Base-by-base conservation (phyloP, 306 rosid species). In the Quillaja saponaria region DNA sequence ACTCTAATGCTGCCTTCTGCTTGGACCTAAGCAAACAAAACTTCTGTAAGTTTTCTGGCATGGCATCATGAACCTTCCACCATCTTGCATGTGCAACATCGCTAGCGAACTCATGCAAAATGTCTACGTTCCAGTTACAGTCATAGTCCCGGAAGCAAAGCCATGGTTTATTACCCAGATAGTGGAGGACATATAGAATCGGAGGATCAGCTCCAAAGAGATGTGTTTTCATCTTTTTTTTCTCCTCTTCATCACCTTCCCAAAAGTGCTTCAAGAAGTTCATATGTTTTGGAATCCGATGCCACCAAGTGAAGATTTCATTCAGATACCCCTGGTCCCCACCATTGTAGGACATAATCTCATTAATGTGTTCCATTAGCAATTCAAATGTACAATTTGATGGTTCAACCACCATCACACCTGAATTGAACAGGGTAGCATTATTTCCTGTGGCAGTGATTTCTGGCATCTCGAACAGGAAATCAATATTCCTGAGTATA, bases 291-390 rank as follows among this genome's bases (percentile, higher is more conserved):
- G 95, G 97, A 67, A 90, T 84, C 69, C 91, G 71, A 65, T 90
- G 97, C 95, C 97, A 90, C 97, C 95, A 84, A 6, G 97, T 90
- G 79, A 80, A 90, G 54, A 90, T 75, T 69, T 90, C 95, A 55
- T 86, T 90, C 34, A 90, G 85, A 71, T 84, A 90, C 25, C 97
- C 95, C 63, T 90, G 95, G 77, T 90, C 97, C 31, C 91, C 97
- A 35, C 95, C 97, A 21, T 90, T 90, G 76, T 90, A 86, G 17
- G 95, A 90, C 40, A 76, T 90, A 8, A 90, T 86, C 73, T 90
- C 90, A 10, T 90, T 66, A 76, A 90, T 84, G 66, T 82, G 97
- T 35, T 86, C 91, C 87, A 86, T 90, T 17, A 90, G 87, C 67
- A 84, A 79, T 68, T 80, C 81, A 76, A 90, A 90, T 9, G 95